Evolutionary conservation across 257 asterid genomes (phyloP), one percentile per base, ranked within the genome.

Genomic region (Echites panduratus): DNA sequence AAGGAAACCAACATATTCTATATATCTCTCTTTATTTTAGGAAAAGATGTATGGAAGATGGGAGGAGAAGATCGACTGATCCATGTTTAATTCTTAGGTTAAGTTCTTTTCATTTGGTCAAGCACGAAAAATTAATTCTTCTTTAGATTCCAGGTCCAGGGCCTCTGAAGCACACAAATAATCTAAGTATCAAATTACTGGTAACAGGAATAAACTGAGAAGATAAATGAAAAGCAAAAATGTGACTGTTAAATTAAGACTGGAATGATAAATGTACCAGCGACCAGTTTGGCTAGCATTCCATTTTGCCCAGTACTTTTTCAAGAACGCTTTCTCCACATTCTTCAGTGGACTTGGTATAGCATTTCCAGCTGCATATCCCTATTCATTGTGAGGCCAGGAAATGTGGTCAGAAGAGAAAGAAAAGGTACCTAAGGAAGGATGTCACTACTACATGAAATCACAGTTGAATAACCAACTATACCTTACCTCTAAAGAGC

Each of bases 251-350:
- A 4, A 41, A 24, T 13, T 24, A 58, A 57, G 57, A 29, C 17
- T 40, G 32, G 64, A 56, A 20, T 12, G 22, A 29, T 27, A 73
- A 57, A 66, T 66, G 62, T 87, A 94, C 99, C 97, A 83, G 85
- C 96, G 99, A 78, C 97, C 97, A 43, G 92, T 80, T 81, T 91
- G 95, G 88, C 82, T 79, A 71, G 97, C 93, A 47, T 88, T 86
- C 99, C 99, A 94, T 80, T 82, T 89, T 7, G 99, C 96, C 97
- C 97, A 94, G 78, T 88, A 94, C 83, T 89, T 89, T 66, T 88
- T 91, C 77, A 94, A 83, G 79, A 94, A 94, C 73, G 81, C 88
- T 84, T 91, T 94, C 84, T 91, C 97, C 70, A 94, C 97, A 70
- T 94, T 94, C 82, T 94, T 94, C 75, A 81, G 80, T 32, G 99